These are phyloP conservation scores for Phytomonas sp. DNA, from an alignment of 208 protist species.

Conservation along the genomic window DNA sequence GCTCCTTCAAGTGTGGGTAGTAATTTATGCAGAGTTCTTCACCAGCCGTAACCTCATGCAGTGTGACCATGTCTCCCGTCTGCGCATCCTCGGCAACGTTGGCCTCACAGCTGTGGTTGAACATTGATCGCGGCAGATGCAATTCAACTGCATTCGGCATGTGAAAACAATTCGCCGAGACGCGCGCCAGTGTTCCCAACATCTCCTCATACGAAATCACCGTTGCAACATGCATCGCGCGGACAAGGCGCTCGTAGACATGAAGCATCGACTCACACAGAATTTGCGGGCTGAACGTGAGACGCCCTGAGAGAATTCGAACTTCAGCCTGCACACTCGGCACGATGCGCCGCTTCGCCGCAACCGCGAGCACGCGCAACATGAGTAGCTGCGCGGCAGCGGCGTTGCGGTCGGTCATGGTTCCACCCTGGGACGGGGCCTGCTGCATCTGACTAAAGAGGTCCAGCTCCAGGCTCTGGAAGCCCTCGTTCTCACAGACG, in stretches of 20 bases:
- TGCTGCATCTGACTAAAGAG: conserved; percentile 62
- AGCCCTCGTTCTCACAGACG: conserved; percentile 60
- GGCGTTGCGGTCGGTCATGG: conserved; percentile 33
- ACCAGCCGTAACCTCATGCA: conserved; percentile 29
- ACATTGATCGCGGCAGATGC: conserved; percentile 56
- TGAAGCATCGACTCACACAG: conserved; percentile 48
- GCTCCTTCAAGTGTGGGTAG: conserved; percentile 58
- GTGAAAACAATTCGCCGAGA: conserved; percentile 67
- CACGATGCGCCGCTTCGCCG: conserved; percentile 38
- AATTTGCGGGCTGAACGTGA: conserved; percentile 54
- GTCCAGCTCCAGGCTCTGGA: conserved; percentile 75
- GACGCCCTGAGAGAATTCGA: conserved; percentile 53
- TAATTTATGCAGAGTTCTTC: conserved; percentile 76
- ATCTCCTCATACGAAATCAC: conserved; percentile 79
- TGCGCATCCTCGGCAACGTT: conserved; percentile 53
- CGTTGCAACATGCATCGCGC: conserved; percentile 47
- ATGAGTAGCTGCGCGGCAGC: conserved; percentile 74
- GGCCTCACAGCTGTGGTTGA: conserved; percentile 80
- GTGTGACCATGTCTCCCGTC: conserved; percentile 42
- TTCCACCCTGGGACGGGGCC: conserved; percentile 23
- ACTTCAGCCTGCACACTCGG: conserved; percentile 65
- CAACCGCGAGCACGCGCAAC: conserved; percentile 53
- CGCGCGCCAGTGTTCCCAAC: conserved; percentile 51
- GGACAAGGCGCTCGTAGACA: conserved; percentile 64
- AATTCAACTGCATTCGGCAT: conserved; percentile 28